phyloP scores from a whole-genome alignment of 2,329 filamentous ascomycete genomes.

The Biscogniauxia marginata region DNA sequence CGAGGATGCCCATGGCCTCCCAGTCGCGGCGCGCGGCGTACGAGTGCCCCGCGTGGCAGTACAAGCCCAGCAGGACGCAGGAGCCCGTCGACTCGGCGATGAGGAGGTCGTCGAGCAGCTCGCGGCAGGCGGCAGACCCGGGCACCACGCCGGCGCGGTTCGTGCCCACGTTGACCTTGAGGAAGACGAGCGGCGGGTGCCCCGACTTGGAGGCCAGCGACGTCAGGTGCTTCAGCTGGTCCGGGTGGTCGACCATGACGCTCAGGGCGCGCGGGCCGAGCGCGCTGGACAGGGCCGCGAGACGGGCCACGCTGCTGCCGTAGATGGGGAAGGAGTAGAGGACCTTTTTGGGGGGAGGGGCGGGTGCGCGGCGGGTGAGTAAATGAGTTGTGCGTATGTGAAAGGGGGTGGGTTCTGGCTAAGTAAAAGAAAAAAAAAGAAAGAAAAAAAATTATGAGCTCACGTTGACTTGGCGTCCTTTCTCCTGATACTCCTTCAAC shows the following conservation, averaged over 20 bases:
- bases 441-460: slow-evolving; percentile 19
- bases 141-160: slow-evolving; percentile 66
- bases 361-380: background rate
- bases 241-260: slow-evolving; percentile 68
- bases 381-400: slow-evolving; percentile 8
- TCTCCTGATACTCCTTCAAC: slow-evolving; percentile 54
- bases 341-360: slow-evolving; percentile 41
- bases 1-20: slow-evolving; percentile 57
- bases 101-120: slow-evolving; percentile 47
- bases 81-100: slow-evolving; percentile 38
- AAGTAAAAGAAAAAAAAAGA: background rate
- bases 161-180: slow-evolving; percentile 75
- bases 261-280: slow-evolving; percentile 58
- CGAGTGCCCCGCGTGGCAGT: slow-evolving; percentile 71
- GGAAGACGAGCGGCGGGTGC: slow-evolving; percentile 54
- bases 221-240: slow-evolving; percentile 54
- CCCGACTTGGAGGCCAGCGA: slow-evolving; percentile 41
- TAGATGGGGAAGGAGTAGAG: slow-evolving; percentile 72
- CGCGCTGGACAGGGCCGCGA: slow-evolving; percentile 53
- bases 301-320: slow-evolving; percentile 57
- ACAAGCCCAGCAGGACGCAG: slow-evolving; percentile 60
- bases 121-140: slow-evolving; percentile 42
- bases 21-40: slow-evolving; percentile 58
- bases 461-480: slow-evolving; percentile 59
- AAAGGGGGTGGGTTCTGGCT: background rate